Base-by-base conservation (phyloP, 192 early-diverging fungal genomes). In the Coemansia sp. region DNA sequence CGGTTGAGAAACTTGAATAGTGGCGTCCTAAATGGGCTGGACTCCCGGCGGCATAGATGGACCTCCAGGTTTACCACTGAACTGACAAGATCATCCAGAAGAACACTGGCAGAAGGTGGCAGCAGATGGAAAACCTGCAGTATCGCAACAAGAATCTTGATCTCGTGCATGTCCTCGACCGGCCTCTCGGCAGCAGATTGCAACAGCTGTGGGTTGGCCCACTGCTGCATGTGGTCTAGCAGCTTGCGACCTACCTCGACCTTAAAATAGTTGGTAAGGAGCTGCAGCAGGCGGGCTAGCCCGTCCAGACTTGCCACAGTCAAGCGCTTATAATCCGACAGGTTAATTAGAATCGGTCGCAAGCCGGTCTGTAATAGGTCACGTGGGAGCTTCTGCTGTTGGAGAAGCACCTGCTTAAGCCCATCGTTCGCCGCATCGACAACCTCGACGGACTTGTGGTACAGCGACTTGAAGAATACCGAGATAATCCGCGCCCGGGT, bases 381-480 rank as follows among this genome's bases (percentile, higher is more conserved):
- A 59, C 95, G 93, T 4, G 96, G 96, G 9, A 98, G 75, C 70
- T 96, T 96, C 25, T 78, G 79, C 36, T 82, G 84, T 59, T 78
- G 76, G 21, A 74, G 60, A 10, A 78, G 74, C 2, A 85, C 76
- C 50, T 92, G 89, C 63, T 95, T 91, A 52, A 99, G 71, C 14
- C 95, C 97, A 60, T 93, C 88, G 76, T 97, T 91, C 2, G 96
- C 94, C 21, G 89, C 92, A 54, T 96, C 93, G 14, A 99, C 95
- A 7, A 99, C 91, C 72, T 98, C 96, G 5, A 91, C 89, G 7
- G 90, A 89, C 66, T 95, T 98, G 67, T 92, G 89, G 68, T 99
- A 98, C 24, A 99, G 80, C n/a, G 92, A 93, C 80, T 97, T 98
- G 88, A 99, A 98, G 71, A 99, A 99, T 21, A 98, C 93, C 6